Percentiles rank a stretch among this genome's conserved stretches.
Conservation (phyloP, 805 yeast genomes). For the Schwanniomyces sp. region DNA sequence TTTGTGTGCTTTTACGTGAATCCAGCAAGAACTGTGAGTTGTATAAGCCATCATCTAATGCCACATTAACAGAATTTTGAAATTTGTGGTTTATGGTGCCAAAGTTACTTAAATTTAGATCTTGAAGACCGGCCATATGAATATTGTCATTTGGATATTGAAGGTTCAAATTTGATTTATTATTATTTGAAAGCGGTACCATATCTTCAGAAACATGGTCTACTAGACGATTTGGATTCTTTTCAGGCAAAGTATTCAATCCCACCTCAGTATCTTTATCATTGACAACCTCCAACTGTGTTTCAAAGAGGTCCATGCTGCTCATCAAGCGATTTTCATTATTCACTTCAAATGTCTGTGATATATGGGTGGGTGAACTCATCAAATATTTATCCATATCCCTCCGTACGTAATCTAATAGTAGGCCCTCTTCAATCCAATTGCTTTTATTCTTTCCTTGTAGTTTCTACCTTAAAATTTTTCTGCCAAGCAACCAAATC, state of each 20-base stretch:
- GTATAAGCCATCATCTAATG: conserved; percentile 16
- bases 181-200: conserved; percentile 17
- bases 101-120: background rate
- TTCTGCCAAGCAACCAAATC: background rate
- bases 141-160: background rate
- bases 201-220: conserved; percentile 9
- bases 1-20: background rate
- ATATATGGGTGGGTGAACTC: conserved; percentile 40
- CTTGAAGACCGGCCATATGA: background rate
- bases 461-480: background rate
- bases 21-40: conserved; percentile 2
- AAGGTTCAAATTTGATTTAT: background rate
- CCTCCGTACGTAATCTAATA: background rate
- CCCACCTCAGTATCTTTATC: background rate
- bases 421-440: background rate
- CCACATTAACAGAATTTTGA: conserved; percentile 20
- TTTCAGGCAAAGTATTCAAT: background rate
- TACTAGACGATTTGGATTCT: background rate
- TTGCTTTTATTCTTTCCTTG: background rate
- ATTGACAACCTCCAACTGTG: background rate
- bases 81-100: conserved; percentile 6
- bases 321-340: conserved; percentile 7
- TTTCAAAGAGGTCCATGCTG: conserved; percentile 8
- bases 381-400: conserved; percentile 38
- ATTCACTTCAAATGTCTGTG: conserved; percentile 27